These are phyloP conservation scores for Tanacetum coccineum DNA, from an alignment of 129 eudicot genomes.

Conservation along the genomic window DNA sequence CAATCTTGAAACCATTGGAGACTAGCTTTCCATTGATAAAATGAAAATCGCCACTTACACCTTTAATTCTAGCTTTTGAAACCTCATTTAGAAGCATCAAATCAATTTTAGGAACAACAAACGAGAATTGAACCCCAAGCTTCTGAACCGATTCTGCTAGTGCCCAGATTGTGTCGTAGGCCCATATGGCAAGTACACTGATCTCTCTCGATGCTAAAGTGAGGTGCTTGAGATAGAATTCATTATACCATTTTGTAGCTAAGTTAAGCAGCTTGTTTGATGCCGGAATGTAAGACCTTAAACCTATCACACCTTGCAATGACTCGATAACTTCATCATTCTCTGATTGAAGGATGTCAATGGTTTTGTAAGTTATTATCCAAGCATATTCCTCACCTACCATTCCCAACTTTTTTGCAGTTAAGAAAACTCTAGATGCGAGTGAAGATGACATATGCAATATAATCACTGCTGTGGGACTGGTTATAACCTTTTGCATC, in stretches of 20 bases:
- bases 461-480: slow-evolving; percentile 31
- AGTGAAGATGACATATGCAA: slow-evolving; percentile 34
- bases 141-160: slow-evolving; percentile 27
- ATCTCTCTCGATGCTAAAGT: neutral
- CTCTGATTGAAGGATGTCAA: slow-evolving; percentile 14
- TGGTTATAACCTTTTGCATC: slow-evolving; percentile 33
- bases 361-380: slow-evolving; percentile 39
- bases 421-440: slow-evolving; percentile 30
- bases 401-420: slow-evolving; percentile 41
- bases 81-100: slow-evolving; percentile 20
- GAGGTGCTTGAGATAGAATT: neutral
- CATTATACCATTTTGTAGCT: neutral
- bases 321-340: slow-evolving; percentile 28
- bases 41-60: slow-evolving; percentile 40
- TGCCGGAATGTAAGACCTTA: slow-evolving; percentile 38
- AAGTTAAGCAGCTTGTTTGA: slow-evolving; percentile 22
- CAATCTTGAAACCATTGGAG: slow-evolving; percentile 22
- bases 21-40: slow-evolving; percentile 20
- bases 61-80: slow-evolving; percentile 18
- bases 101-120: slow-evolving; percentile 12
- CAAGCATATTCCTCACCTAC: slow-evolving; percentile 42
- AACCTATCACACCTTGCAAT: slow-evolving; percentile 40
- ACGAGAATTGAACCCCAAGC: neutral
- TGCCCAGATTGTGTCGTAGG: slow-evolving; percentile 32
- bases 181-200: slow-evolving; percentile 20